Evolutionary conservation across 1,284 basidiomycete genomes (phyloP).

Genomic region (Sphagnurus paluster): DNA sequence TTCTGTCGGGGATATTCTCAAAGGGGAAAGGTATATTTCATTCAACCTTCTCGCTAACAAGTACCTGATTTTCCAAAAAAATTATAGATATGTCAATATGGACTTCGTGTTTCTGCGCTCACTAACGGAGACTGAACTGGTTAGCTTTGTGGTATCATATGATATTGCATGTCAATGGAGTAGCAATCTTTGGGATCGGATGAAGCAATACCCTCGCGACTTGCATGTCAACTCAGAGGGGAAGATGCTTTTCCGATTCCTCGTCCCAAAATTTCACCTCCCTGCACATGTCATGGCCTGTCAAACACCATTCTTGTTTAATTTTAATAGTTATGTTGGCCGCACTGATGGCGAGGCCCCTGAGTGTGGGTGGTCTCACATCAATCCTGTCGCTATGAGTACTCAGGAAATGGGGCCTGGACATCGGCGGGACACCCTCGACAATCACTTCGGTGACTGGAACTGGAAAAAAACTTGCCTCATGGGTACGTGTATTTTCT

Average conservation of each 20-base stretch:
- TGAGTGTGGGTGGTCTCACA: conserved; percentile 28
- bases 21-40: conserved; percentile 24
- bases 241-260: too few relatives aligned
- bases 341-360: conserved; percentile 29
- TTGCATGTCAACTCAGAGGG: too few relatives aligned
- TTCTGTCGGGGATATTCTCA: conserved; percentile 25
- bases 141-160: conserved; percentile 25
- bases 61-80: background rate
- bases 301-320: conserved; percentile 24
- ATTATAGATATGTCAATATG: conserved; percentile 31
- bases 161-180: conserved; percentile 35
- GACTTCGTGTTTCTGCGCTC: conserved; percentile 30
- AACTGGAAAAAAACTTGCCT: conserved; percentile 22
- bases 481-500: background rate
- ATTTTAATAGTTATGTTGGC: conserved; percentile 21
- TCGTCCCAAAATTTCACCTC: too few relatives aligned
- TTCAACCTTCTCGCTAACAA: background rate
- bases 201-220: too few relatives aligned
- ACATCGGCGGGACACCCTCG: conserved; percentile 25
- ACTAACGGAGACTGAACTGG: conserved; percentile 11
- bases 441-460: conserved; percentile 28
- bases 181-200: conserved; percentile 12
- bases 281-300: conserved; percentile 8
- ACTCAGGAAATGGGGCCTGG: conserved; percentile 33
- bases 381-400: conserved; percentile 24